These are phyloP conservation scores for Yamadazyma atlantica DNA, from an alignment of 1,139 yeast species.

Conservation along the genomic window DNA sequence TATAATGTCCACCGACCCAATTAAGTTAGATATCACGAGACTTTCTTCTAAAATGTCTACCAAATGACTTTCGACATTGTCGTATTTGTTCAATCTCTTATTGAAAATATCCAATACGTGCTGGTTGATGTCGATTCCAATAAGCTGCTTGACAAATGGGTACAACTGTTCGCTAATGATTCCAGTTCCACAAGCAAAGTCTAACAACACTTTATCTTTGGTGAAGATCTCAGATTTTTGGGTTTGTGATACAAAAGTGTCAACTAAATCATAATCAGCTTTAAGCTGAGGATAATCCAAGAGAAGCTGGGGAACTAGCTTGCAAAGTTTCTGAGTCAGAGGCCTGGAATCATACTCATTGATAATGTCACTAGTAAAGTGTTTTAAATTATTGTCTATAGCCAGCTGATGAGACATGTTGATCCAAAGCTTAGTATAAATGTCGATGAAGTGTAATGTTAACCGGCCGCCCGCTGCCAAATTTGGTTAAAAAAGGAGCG, in stretches of 20 bases:
- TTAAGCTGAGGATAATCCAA: conserved; percentile 5
- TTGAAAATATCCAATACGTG: conserved; percentile 26
- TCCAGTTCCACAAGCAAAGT: conserved; percentile 50
- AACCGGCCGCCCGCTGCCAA: too few relatives aligned
- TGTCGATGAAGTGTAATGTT: too few relatives aligned
- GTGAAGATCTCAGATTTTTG: conserved; percentile 14
- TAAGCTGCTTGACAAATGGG: conserved; percentile 26
- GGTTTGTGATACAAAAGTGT: conserved; percentile 18
- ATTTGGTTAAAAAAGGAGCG: too few relatives aligned
- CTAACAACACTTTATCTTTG: conserved; percentile 31
- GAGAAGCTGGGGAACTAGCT: conserved; percentile 4
- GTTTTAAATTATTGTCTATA: conserved; percentile 24
- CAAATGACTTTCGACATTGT: conserved; percentile 4
- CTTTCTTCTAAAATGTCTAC: conserved; percentile 26
- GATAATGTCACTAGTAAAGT: conserved; percentile 13
- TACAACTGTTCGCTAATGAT: conserved; percentile 29
- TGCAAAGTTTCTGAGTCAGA: conserved; percentile 3
- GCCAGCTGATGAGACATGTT: conserved; percentile 19
- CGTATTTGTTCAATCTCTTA: conserved; percentile 11
- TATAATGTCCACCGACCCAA: conserved; percentile 27
- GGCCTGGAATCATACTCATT: conserved; percentile 4
- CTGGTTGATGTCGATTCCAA: conserved; percentile 40
- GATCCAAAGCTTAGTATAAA: neutral
- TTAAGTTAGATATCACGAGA: conserved; percentile 15
- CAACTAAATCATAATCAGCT: neutral